Evolutionary conservation across 2,329 filamentous ascomycete genomes (phyloP), one percentile per base, ranked within the genome.

Genomic region (Trichophyton rubrum): DNA sequence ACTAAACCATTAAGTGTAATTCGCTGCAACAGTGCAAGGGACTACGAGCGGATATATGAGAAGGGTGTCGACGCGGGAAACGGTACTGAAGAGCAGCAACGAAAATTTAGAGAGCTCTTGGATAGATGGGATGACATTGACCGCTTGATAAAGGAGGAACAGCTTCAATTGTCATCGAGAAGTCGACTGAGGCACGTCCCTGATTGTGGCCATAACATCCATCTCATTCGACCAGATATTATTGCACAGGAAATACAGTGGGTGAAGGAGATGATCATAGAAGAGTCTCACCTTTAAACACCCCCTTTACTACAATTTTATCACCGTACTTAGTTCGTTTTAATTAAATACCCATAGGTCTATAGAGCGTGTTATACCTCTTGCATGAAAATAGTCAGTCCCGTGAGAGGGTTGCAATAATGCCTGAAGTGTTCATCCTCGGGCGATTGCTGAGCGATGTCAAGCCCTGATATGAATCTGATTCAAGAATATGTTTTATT

Each of bases 191-290:
- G 73, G 7, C 63, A 72, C 62, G 17, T 74, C 35, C 63, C 66
- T 8, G 70, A 72, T 17, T 72, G 70, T 62, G 73, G 73, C 2
- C 74, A 76, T 66, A 67, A 75, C 65, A 67, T 75, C 8, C 69
- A 75, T 61, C 58, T 74, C 35, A 60, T 68, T 6, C 64, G 67
- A 45, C 74, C 74, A 13, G 74, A 75, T 47, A 64, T 72, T 17
- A 66, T 76, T 56, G 71, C 68, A 5, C 64, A 68, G 22, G 73
- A 73, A 62, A 67, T 75, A 7, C 59, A 59, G 45, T 75, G 73
- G 73, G 73, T 73, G 38, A 51, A 66, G 63, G 62, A 59, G 59
- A 65, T 43, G 49, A 43, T 55, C 38, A n/a, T 57, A 20, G 8
- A 6, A 20, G 27, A 40, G 13, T 13, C 43, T 8, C 22, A 53